phyloP scores from a whole-genome alignment of 345 rosid species.

The Erucastrum elatum region DNA sequence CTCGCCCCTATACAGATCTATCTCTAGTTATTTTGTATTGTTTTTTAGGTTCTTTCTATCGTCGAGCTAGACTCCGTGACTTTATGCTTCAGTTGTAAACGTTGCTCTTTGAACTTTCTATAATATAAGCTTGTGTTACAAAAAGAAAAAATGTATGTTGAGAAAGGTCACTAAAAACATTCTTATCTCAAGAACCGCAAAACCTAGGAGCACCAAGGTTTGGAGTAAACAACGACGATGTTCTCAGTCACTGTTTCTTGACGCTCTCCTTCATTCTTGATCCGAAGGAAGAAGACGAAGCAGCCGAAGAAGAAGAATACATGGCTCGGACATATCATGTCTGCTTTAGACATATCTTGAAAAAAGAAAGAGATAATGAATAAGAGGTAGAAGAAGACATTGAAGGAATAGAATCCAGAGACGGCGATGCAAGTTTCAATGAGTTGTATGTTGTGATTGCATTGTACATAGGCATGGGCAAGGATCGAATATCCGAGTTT shows the following conservation, averaged over 20 bases:
- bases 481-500: too few relatives aligned
- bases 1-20: too few relatives aligned
- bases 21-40: too few relatives aligned
- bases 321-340: slow-evolving; percentile 50
- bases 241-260: slow-evolving; percentile 71
- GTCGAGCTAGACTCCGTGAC: too few relatives aligned
- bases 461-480: slow-evolving; percentile 21
- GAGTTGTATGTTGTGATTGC: slow-evolving; percentile 50
- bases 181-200: neutral
- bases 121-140: too few relatives aligned
- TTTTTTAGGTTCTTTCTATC: too few relatives aligned
- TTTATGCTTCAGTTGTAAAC: too few relatives aligned
- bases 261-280: slow-evolving; percentile 76
- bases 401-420: slow-evolving; percentile 44
- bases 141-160: neutral
- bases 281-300: slow-evolving; percentile 64
- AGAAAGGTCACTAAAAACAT: slow-evolving; percentile 3
- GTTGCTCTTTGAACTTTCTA: too few relatives aligned
- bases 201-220: slow-evolving; percentile 84
- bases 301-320: slow-evolving; percentile 37
- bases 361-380: neutral
- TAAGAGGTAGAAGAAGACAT: slow-evolving; percentile 30
- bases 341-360: slow-evolving; percentile 36
- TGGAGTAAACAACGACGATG: slow-evolving; percentile 88
- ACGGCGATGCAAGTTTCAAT: slow-evolving; percentile 42